Evolutionary conservation across 2,329 filamentous ascomycete genomes (phyloP), one percentile per base, ranked within the genome.

Genomic region (Aureobasidium namibiae): DNA sequence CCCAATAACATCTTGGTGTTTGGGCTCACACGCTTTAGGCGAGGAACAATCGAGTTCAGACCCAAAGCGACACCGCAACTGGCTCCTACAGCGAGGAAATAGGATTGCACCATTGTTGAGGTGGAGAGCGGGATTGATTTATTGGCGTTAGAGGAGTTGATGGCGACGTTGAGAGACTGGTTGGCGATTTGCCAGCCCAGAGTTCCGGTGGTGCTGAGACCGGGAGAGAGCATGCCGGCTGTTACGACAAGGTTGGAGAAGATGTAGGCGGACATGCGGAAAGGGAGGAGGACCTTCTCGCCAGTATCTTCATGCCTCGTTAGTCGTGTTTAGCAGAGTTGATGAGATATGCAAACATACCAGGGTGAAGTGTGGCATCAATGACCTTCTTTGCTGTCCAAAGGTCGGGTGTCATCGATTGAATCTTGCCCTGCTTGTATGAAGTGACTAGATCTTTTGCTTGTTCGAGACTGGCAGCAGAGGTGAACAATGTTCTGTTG

Each of bases 361-460:
- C 91, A 65, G 94, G 94, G 73, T 99, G 94, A 64, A 99, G 76
- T 14, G 94, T 99, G 62, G 94, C 92, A 74, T 99, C 94, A 60
- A 97, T 89, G 65, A 96, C 85, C 80, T 96, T 96, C 82, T 99
- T 99, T 45, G 94, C 94, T 63, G 83, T 79, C 94, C 94, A 99
- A 67, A 99, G 77, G 68, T 96, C 89, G 1, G 90, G 87, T 18
- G 87, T 95, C 90, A 97, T 96, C 57, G 83, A 76, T 66, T 81
- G 76, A 62, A 89, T 78, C 74, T 89, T 84, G 65, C 91, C 92
- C 68, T 86, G 85, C 80, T 96, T 97, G 78, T 96, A 99, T 41
- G 85, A 81, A 13, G 87, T 81, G 62, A 99, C 81, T 67, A 95
- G 79, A 62, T 79, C 75, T 78, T 96, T 97, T 61, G 94, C 91